Percentiles rank a stretch among this genome's conserved stretches.
These are phyloP conservation scores for Cyclotella baltica DNA, from an alignment of 108 stramenopile genomes.

Conservation along the genomic window DNA sequence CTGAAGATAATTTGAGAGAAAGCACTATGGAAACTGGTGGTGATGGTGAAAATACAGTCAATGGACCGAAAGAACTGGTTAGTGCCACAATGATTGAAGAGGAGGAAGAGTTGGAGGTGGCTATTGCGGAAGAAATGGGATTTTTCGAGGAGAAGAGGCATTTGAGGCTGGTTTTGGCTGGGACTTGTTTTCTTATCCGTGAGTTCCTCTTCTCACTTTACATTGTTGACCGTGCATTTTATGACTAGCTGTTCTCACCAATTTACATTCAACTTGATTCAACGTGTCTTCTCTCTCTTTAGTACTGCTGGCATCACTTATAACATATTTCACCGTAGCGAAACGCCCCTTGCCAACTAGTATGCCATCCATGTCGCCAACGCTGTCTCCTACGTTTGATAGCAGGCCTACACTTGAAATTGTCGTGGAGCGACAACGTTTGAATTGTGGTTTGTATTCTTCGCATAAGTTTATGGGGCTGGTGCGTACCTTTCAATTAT, in stretches of 20 bases:
- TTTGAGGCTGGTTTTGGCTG: not conserved
- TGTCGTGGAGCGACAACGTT: not conserved
- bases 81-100: not conserved
- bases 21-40: not conserved
- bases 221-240: not conserved
- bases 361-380: not conserved
- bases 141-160: not conserved
- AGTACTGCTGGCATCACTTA: not conserved
- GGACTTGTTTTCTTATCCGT: not conserved
- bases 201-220: not conserved
- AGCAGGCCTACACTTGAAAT: slow-evolving; percentile 9
- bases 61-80: not conserved
- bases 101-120: slow-evolving; percentile 4
- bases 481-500: not conserved
- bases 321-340: not conserved
- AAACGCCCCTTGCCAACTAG: not conserved
- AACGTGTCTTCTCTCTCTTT: not conserved
- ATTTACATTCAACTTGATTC: not conserved
- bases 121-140: not conserved
- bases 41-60: not conserved
- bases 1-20: not conserved
- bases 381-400: not conserved
- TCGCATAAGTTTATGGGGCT: not conserved
- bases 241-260: too few relatives aligned
- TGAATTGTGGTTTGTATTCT: slow-evolving; percentile 11